phyloP scores from a whole-genome alignment of 768 basidiomycete species.

The Hortiboletus flavorubellus region DNA sequence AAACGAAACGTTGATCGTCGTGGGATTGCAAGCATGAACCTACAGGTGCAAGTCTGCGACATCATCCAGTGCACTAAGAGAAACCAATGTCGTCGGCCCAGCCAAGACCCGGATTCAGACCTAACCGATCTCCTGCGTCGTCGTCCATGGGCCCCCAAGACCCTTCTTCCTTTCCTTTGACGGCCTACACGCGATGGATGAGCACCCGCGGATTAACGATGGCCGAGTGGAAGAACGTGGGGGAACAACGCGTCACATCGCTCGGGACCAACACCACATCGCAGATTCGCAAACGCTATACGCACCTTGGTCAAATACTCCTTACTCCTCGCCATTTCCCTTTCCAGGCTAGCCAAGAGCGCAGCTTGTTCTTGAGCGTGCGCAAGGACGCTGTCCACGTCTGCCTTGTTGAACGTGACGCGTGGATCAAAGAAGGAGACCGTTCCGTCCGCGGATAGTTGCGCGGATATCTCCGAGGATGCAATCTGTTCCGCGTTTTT shows the following conservation, averaged over 20 bases:
- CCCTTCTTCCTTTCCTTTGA: slow-evolving; percentile 29
- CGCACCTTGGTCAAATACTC: slow-evolving; percentile 73
- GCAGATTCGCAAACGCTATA: neutral
- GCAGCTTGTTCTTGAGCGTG: slow-evolving; percentile 48
- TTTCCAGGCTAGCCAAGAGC: slow-evolving; percentile 23
- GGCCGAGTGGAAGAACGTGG: neutral
- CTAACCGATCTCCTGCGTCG: slow-evolving; percentile 23
- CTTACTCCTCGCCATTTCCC: slow-evolving; percentile 52
- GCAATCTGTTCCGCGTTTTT: slow-evolving; percentile 52
- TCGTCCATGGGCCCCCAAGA: slow-evolving; percentile 29
- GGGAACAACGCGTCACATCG: neutral
- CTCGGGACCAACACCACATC: neutral
- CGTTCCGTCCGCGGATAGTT: slow-evolving; percentile 62
- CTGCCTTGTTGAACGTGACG: slow-evolving; percentile 52
- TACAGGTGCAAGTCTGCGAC: neutral
- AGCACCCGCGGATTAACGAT: neutral
- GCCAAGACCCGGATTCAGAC: slow-evolving; percentile 2
- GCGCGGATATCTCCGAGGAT: slow-evolving; percentile 63
- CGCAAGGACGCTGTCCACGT: slow-evolving; percentile 57
- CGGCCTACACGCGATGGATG: slow-evolving; percentile 17
- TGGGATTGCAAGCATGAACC: neutral
- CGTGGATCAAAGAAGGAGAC: slow-evolving; percentile 72
- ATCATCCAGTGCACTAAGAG: slow-evolving; percentile 2
- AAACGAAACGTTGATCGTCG: neutral
- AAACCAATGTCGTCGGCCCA: slow-evolving; percentile 31